Conservation (phyloP, 768 basidiomycete species). For the Coprinopsis marcescibilis region DNA sequence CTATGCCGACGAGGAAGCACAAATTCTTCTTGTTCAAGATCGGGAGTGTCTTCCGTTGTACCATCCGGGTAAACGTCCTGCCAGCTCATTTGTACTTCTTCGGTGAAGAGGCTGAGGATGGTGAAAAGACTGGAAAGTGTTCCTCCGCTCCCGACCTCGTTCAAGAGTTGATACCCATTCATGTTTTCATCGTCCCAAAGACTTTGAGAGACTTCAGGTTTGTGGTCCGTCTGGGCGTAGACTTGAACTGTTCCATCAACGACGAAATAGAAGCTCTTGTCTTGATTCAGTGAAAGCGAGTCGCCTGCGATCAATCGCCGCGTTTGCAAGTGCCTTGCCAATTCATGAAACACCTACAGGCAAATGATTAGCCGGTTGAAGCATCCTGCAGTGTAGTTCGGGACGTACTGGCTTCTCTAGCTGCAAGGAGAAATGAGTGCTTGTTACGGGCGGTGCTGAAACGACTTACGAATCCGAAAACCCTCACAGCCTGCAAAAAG, state of each 20-base stretch:
- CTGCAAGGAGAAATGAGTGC: slow-evolving; percentile 21
- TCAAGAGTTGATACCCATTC: slow-evolving; percentile 94
- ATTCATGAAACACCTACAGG: slow-evolving; percentile 98
- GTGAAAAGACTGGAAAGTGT: slow-evolving; percentile 95
- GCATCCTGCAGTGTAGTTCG: too few species aligned
- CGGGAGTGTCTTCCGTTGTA: slow-evolving; percentile 22
- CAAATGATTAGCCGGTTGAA: too few species aligned
- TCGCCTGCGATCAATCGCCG: slow-evolving; percentile 94
- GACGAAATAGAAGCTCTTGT: slow-evolving; percentile 97
- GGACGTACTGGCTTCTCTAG: slow-evolving; percentile 93
- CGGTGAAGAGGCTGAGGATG: slow-evolving; percentile 94
- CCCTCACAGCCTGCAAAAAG: slow-evolving; percentile 91
- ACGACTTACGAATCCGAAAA: slow-evolving; percentile 83
- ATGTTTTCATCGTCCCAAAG: slow-evolving; percentile 81
- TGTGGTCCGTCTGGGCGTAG: slow-evolving; percentile 65
- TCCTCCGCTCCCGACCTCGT: slow-evolving; percentile 94
- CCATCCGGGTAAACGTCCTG: slow-evolving; percentile 51
- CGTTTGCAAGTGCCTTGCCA: slow-evolving; percentile 93
- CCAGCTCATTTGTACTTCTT: slow-evolving; percentile 90
- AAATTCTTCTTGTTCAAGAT: neutral
- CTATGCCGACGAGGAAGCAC: neutral
- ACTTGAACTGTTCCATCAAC: slow-evolving; percentile 98
- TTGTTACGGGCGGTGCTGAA: slow-evolving; percentile 6
- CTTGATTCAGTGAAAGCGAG: slow-evolving; percentile 82
- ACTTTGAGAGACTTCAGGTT: slow-evolving; percentile 40